A percentile compares a stretch with the other conserved stretches of the same genome.
Conservation (phyloP, 2,329 filamentous ascomycete genomes). For the Talaromyces verruculosus region DNA sequence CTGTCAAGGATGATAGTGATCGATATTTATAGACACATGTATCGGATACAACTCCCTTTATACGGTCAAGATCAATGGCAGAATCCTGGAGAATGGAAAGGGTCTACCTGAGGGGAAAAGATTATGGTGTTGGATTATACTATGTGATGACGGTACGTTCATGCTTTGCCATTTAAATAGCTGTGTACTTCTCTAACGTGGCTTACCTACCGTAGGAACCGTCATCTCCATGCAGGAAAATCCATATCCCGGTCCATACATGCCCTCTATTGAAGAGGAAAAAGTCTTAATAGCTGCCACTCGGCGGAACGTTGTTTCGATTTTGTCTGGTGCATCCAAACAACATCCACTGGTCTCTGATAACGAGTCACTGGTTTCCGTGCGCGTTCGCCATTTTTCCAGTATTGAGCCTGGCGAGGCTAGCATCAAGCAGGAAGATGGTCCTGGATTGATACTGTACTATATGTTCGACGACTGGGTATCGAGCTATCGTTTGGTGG, state of each 20-base stretch:
- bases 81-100: conserved; percentile 35
- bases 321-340: conserved; percentile 62
- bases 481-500: conserved; percentile 61
- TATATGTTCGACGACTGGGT: conserved; percentile 69
- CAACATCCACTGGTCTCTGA: conserved; percentile 50
- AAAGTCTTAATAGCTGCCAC: conserved; percentile 38
- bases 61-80: conserved; percentile 51
- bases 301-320: conserved; percentile 60
- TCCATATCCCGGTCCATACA: conserved; percentile 51
- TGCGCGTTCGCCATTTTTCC: conserved; percentile 43
- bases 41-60: conserved; percentile 66
- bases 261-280: conserved; percentile 31
- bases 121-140: conserved; percentile 69
- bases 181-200: background rate
- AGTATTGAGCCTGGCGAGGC: conserved; percentile 34
- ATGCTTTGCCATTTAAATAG: background rate
- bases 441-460: conserved; percentile 63
- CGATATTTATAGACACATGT: conserved; percentile 56
- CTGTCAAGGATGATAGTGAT: conserved; percentile 16
- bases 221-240: conserved; percentile 69
- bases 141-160: conserved; percentile 62
- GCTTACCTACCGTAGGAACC: conserved; percentile 51
- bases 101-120: conserved; percentile 52
- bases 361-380: conserved; percentile 52
- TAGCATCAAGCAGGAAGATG: conserved; percentile 49